phyloP scores from a whole-genome alignment of 768 basidiomycete species.

The Calocybe gangraenosa region DNA sequence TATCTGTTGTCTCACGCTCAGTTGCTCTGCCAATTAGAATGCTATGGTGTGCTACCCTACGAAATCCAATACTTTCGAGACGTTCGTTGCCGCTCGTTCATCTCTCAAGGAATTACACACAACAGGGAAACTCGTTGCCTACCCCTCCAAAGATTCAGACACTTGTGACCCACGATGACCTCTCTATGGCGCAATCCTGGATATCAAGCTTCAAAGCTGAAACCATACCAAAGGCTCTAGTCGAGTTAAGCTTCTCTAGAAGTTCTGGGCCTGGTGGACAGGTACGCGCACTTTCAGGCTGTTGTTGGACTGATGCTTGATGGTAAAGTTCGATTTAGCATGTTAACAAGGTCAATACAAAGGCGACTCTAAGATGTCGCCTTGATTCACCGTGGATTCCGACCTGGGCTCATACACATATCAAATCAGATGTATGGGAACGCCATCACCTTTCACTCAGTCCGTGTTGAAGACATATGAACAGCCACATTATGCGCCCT shows the following conservation, averaged over 20 bases:
- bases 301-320: neutral
- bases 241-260: constrained; percentile 66
- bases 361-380: constrained; percentile 61
- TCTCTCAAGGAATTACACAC: constrained; percentile 8
- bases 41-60: no score
- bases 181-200: constrained; percentile 51
- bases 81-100: neutral
- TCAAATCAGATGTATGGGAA: constrained; percentile 46
- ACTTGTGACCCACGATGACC: constrained; percentile 37
- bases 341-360: constrained; percentile 88
- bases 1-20: no score
- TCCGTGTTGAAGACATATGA: neutral
- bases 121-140: constrained; percentile 25
- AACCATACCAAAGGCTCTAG: constrained; percentile 45
- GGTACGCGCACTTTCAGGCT: constrained; percentile 30
- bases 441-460: neutral
- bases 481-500: constrained; percentile 65
- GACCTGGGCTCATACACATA: constrained; percentile 48
- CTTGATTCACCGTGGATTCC: constrained; percentile 66
- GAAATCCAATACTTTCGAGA: no score
- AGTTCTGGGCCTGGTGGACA: constrained; percentile 87
- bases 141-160: constrained; percentile 36
- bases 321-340: constrained; percentile 56
- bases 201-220: constrained; percentile 40
- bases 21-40: no score